Conservation (phyloP, 179 eudicot species). For the Pouteria campechiana region DNA sequence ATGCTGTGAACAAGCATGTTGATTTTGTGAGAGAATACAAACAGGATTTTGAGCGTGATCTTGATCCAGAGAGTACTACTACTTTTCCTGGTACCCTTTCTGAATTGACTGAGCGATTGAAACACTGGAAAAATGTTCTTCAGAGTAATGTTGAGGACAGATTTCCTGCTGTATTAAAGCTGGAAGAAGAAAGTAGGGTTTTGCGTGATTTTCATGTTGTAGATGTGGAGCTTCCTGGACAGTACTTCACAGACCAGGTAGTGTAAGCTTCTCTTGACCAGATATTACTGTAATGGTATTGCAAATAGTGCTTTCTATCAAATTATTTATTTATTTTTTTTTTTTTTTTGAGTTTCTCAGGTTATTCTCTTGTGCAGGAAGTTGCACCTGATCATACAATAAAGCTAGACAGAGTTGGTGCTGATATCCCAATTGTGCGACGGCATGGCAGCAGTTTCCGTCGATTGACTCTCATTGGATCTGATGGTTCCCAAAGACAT, state of each 20-base stretch:
- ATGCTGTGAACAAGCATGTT: constrained; percentile 98
- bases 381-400: constrained; percentile 98
- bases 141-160: constrained; percentile 98
- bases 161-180: constrained; percentile 92
- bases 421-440: constrained; percentile 91
- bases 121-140: constrained; percentile 97
- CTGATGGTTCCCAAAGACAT: constrained; percentile 98
- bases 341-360: background rate
- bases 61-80: constrained; percentile 86
- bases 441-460: constrained; percentile 99
- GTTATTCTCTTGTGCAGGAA: constrained; percentile 33
- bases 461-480: constrained; percentile 91
- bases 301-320: too few species aligned
- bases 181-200: constrained; percentile 98
- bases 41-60: constrained; percentile 95
- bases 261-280: background rate
- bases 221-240: constrained; percentile 98
- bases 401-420: constrained; percentile 92
- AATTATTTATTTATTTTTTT: background rate
- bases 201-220: constrained; percentile 95
- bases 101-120: constrained; percentile 77
- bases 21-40: constrained; percentile 94
- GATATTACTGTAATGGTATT: background rate
- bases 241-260: constrained; percentile 96
- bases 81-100: constrained; percentile 90